phyloP scores from a whole-genome alignment of 2,329 filamentous ascomycete species.

The Botrytis porri region DNA sequence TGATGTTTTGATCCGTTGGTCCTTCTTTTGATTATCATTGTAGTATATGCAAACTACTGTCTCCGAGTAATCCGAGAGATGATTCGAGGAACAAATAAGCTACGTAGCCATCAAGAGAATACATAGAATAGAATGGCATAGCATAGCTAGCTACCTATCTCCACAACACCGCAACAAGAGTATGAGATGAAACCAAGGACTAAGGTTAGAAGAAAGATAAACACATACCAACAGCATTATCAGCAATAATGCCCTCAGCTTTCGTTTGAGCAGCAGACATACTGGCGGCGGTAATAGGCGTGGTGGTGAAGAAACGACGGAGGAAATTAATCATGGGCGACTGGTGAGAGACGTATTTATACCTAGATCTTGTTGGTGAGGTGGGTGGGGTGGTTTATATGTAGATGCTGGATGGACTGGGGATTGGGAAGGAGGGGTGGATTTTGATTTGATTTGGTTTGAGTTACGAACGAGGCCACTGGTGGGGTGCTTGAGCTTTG shows the following conservation, averaged over 20 bases:
- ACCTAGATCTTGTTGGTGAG: constrained; percentile 18
- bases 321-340: constrained; percentile 60
- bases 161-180: not conserved
- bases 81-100: not conserved
- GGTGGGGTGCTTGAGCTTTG: too few species aligned
- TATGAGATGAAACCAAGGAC: too few species aligned
- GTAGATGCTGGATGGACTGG: not conserved
- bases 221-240: constrained; percentile 75
- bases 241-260: constrained; percentile 81
- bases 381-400: constrained; percentile 10
- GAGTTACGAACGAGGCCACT: too few species aligned
- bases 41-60: not conserved
- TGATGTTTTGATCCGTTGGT: too few species aligned
- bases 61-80: too few species aligned
- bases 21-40: too few species aligned
- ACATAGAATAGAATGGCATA: too few species aligned
- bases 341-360: constrained; percentile 12
- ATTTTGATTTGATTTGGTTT: not conserved
- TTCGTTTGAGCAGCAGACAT: constrained; percentile 85
- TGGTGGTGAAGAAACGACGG: constrained; percentile 66
- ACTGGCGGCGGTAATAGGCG: constrained; percentile 54
- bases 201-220: too few species aligned
- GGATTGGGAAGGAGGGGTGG: not conserved
- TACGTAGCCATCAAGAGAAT: too few species aligned
- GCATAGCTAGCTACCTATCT: too few species aligned